Conservation (phyloP, 2,329 filamentous ascomycete species). For the Penicillium griseofulvum region DNA sequence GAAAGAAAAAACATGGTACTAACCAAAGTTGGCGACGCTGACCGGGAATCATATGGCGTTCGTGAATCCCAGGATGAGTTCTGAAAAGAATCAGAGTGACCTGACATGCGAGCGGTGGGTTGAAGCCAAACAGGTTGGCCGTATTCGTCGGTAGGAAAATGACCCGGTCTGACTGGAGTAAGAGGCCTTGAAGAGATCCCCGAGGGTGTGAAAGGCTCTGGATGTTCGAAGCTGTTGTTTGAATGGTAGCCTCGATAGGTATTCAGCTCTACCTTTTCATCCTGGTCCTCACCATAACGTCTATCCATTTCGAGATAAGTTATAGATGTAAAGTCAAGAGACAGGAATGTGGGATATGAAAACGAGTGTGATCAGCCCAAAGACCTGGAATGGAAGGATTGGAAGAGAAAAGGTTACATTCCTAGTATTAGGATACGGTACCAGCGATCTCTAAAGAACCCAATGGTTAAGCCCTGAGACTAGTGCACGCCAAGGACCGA, state of each 20-base stretch:
- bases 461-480: not conserved
- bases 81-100: constrained; percentile 20
- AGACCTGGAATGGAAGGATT: constrained; percentile 7
- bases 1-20: constrained; percentile 3
- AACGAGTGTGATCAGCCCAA: constrained; percentile 15
- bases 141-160: constrained; percentile 24
- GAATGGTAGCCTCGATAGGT: constrained; percentile 16
- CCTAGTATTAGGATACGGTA: not conserved
- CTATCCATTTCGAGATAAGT: constrained; percentile 11
- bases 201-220: constrained; percentile 13
- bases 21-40: constrained; percentile 33
- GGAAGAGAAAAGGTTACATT: constrained; percentile 1
- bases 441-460: not conserved
- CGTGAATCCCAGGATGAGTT: constrained; percentile 20
- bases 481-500: not conserved
- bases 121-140: constrained; percentile 22
- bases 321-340: not conserved
- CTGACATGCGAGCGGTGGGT: constrained; percentile 18
- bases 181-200: constrained; percentile 18
- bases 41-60: constrained; percentile 28
- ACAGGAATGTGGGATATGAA: constrained; percentile 11
- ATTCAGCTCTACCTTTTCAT: constrained; percentile 29
- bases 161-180: constrained; percentile 24
- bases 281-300: constrained; percentile 21
- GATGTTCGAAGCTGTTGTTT: constrained; percentile 17